Base-by-base conservation (phyloP, 345 rosid genomes). In the Eucalyptus dawsonii region DNA sequence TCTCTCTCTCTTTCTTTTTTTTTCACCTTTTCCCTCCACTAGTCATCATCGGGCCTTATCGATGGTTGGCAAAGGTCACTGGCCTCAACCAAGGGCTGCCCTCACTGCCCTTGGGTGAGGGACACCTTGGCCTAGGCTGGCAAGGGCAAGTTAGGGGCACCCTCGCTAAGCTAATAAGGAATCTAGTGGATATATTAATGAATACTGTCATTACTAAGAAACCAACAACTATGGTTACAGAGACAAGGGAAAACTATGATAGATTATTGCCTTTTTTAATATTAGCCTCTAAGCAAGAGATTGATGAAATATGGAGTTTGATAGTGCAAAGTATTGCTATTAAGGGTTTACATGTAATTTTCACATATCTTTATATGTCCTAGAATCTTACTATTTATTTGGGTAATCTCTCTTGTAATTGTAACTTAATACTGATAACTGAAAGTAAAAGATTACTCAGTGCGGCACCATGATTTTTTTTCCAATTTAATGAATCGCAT, bases 21-120 rank as follows among this genome's bases (percentile, higher is more conserved):
- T 0, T 54, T 24, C 0, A 24, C 14, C 0, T 56, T 56, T 56
- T 56, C 62, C 62, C 14, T 22, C 29, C 3, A 2, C 6, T 56
- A 56, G 62, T 25, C 13, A 5, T 56, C 1, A 0, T 0, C 3
- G 1, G 1, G 6, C 29, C 62, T 53, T 53, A 53, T 53, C 5
- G 0, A 21, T 53, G 58, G 24, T 19, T 53, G 24, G 25, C 11
- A 53, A 1, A 53, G 58, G 58, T 21, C 2, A 0, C 1, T 21
- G 1, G 58, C 58, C 58, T 53, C 58, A 53, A 53, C 58, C 58
- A 53, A 53, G 25, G 58, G 58, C 5, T 53, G 10, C 56, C 56
- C 24, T 53, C 25, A 19, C 1, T 2, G 5, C 58, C 29, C 62
- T 56, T 0, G 2, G 1, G 62, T 56, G 29, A 56, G 62, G 29